phyloP scores from a whole-genome alignment of 805 yeast species.

The Nakazawaea populi region DNA sequence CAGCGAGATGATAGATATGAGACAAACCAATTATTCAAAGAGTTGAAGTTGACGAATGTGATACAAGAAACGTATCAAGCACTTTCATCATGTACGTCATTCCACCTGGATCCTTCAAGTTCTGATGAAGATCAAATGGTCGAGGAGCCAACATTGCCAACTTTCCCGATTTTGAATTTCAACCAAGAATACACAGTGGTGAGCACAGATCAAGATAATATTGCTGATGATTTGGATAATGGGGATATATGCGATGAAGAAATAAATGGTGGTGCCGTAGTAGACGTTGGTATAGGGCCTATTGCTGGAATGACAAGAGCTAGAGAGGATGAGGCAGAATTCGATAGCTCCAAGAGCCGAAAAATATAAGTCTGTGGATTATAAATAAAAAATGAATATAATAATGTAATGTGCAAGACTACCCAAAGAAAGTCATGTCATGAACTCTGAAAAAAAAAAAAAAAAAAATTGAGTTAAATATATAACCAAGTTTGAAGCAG shows the following conservation, averaged over 20 bases:
- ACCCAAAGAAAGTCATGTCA: too few species aligned
- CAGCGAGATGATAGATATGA: background rate
- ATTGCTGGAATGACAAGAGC: background rate
- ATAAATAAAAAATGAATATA: background rate
- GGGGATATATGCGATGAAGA: slow-evolving; percentile 6
- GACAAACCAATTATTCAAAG: background rate
- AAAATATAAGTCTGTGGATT: background rate
- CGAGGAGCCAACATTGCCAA: background rate
- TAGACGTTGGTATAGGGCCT: slow-evolving; percentile 13
- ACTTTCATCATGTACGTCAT: slow-evolving; percentile 31
- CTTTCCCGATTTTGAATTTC: background rate
- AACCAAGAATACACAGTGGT: slow-evolving; percentile 6
- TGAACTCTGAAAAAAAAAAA: too few species aligned
- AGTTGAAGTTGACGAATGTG: background rate
- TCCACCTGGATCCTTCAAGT: slow-evolving; percentile 26
- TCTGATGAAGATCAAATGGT: slow-evolving; percentile 7
- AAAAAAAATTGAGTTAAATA: too few species aligned
- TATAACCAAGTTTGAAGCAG: too few species aligned
- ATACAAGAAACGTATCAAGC: slow-evolving; percentile 24
- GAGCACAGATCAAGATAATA: slow-evolving; percentile 11
- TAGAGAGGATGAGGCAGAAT: background rate
- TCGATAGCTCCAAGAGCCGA: background rate
- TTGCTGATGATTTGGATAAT: slow-evolving; percentile 22
- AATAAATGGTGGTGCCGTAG: slow-evolving; percentile 18
- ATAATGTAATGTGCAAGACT: background rate